A percentile compares a stretch with the other conserved stretches of the same genome.
These are phyloP conservation scores for Suhomyces bribrorum DNA, from an alignment of 1,139 yeast species.

Conservation along the genomic window DNA sequence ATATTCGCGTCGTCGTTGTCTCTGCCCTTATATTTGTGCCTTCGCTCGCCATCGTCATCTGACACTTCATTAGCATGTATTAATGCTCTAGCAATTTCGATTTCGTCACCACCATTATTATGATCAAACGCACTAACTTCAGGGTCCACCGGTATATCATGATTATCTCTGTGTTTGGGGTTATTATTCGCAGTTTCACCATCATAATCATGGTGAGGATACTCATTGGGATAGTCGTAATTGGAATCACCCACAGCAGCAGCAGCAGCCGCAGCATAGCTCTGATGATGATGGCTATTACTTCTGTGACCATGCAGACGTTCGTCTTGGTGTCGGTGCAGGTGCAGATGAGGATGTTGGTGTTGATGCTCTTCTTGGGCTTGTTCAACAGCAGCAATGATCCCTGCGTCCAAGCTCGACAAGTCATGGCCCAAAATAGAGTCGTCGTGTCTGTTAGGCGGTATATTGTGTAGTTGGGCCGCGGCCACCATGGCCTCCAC, in stretches of 20 bases:
- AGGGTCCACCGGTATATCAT: slow-evolving; percentile 56
- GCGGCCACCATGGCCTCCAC: slow-evolving; percentile 41
- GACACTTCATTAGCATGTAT: slow-evolving; percentile 58
- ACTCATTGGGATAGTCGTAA: slow-evolving; percentile 26
- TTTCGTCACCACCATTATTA: slow-evolving; percentile 50
- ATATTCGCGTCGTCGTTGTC: slow-evolving; percentile 28
- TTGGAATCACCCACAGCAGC: slow-evolving; percentile 30
- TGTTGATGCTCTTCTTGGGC: slow-evolving; percentile 49
- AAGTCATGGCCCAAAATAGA: slow-evolving; percentile 39
- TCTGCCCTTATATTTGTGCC: slow-evolving; percentile 8
- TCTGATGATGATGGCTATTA: slow-evolving; percentile 22
- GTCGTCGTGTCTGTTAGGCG: slow-evolving; percentile 33
- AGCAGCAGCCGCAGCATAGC: slow-evolving; percentile 48
- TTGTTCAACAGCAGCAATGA: slow-evolving; percentile 69
- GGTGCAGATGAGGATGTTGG: slow-evolving; percentile 26
- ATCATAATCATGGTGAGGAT: slow-evolving; percentile 20
- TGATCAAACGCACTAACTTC: slow-evolving; percentile 58
- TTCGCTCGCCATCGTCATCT: slow-evolving; percentile 15
- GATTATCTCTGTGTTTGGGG: slow-evolving; percentile 14
- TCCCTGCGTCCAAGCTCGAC: slow-evolving; percentile 50
- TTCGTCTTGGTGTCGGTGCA: slow-evolving; percentile 17
- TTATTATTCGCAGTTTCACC: not conserved
- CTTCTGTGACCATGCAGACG: slow-evolving; percentile 11
- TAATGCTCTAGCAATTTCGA: slow-evolving; percentile 66
- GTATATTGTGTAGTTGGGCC: slow-evolving; percentile 35